Conservation (phyloP, 441 rosid species). For the Populus hybrid region DNA sequence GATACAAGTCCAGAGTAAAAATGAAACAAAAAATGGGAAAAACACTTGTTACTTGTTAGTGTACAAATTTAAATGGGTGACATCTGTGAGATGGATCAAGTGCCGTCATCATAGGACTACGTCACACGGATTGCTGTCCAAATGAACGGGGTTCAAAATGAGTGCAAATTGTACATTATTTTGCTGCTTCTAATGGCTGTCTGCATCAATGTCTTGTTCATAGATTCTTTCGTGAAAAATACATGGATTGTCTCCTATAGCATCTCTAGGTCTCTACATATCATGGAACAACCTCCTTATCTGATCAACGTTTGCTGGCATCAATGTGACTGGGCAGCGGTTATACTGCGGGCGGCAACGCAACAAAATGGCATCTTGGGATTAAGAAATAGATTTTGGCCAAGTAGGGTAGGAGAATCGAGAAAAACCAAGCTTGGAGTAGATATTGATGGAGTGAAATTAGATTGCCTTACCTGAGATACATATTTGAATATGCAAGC, state of each 20-base stretch:
- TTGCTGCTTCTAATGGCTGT: neutral
- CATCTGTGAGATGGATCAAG: neutral
- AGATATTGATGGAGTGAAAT: neutral
- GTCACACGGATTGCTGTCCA: neutral
- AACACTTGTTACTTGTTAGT: neutral
- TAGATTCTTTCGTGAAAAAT: neutral
- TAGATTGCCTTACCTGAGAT: conserved; percentile 63
- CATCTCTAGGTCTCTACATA: conserved; percentile 31
- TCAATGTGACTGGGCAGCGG: conserved; percentile 87
- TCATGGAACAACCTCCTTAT: conserved; percentile 95
- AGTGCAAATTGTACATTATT: neutral
- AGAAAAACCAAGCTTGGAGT: neutral
- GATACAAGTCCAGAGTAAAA: neutral
- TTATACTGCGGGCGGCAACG: conserved; percentile 60
- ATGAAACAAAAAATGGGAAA: neutral
- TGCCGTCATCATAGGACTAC: neutral
- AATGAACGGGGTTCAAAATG: neutral
- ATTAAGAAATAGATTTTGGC: neutral
- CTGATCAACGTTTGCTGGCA: conserved; percentile 75
- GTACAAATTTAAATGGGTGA: neutral
- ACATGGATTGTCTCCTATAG: neutral
- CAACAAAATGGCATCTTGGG: neutral
- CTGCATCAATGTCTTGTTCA: neutral
- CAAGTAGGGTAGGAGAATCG: neutral
- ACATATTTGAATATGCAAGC: conserved; percentile 90